Evolutionary conservation across 208 protist genomes (phyloP).

Genomic region (Trypanosoma congolense): DNA sequence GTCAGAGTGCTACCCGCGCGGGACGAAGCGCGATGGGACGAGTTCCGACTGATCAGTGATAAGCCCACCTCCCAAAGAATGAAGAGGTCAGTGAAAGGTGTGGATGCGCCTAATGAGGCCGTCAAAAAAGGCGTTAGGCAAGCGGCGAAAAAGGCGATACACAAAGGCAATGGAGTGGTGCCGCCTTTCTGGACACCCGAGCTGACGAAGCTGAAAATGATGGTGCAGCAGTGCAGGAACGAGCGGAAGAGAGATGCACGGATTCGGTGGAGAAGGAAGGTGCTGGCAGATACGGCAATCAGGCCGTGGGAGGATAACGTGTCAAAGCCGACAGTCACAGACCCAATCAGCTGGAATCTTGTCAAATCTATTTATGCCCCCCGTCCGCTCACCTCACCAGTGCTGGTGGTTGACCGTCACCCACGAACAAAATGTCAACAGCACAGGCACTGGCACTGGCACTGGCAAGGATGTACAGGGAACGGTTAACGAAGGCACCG

Average conservation of each 20-base stretch:
- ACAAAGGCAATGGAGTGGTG: neutral
- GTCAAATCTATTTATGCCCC: constrained; percentile 11
- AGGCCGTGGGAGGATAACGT: neutral
- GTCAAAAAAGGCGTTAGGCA: neutral
- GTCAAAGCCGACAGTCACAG: neutral
- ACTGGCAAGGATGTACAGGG: neutral
- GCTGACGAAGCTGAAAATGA: constrained; percentile 4
- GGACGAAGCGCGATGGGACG: constrained; percentile 8
- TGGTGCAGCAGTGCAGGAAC: neutral
- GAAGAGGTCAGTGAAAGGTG: neutral
- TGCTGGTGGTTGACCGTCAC: neutral
- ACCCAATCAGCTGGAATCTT: constrained; percentile 2
- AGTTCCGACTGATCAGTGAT: neutral
- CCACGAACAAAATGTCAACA: neutral
- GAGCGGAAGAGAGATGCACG: neutral
- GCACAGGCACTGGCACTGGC: too few species aligned
- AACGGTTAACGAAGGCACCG: neutral
- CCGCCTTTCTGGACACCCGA: constrained; percentile 17
- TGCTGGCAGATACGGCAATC: constrained; percentile 2
- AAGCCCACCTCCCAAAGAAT: neutral
- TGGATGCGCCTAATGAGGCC: neutral
- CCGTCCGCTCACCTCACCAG: neutral
- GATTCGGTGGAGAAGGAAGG: constrained; percentile 2
- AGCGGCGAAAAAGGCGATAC: neutral
- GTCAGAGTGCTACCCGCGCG: neutral